phyloP scores from a whole-genome alignment of 257 asterid genomes.

The Cinchona pubescens region DNA sequence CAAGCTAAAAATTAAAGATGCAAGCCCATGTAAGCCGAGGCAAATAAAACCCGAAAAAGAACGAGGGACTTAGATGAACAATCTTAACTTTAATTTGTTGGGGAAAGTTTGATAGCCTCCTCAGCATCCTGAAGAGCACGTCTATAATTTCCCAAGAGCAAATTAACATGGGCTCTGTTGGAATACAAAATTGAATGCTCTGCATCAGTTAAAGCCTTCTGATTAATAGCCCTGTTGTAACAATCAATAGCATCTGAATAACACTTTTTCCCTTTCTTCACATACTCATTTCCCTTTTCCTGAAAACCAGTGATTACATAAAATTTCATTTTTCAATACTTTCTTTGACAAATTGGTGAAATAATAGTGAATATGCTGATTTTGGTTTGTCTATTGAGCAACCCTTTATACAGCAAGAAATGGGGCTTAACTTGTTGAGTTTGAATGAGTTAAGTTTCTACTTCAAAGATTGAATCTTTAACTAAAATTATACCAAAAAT shows the following conservation, averaged over 20 bases:
- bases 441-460: background rate
- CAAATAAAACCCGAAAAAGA: slow-evolving; percentile 4
- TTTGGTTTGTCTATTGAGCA: background rate
- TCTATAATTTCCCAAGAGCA: slow-evolving; percentile 72
- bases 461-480: background rate
- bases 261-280: slow-evolving; percentile 76
- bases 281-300: slow-evolving; percentile 85
- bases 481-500: background rate
- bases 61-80: slow-evolving; percentile 17
- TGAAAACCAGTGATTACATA: slow-evolving; percentile 28
- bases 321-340: background rate
- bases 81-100: slow-evolving; percentile 80
- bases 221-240: slow-evolving; percentile 87
- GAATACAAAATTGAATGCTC: slow-evolving; percentile 68
- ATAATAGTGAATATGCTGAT: too few species aligned
- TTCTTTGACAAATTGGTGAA: background rate
- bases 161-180: slow-evolving; percentile 88
- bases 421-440: background rate
- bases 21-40: background rate
- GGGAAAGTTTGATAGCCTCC: slow-evolving; percentile 62
- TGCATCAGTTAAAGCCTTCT: slow-evolving; percentile 67
- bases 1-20: background rate
- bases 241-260: slow-evolving; percentile 84
- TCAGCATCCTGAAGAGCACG: slow-evolving; percentile 87
- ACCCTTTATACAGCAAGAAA: background rate